Base-by-base conservation (phyloP, 163 green algal genomes). In the Scenedesmus sp. region DNA sequence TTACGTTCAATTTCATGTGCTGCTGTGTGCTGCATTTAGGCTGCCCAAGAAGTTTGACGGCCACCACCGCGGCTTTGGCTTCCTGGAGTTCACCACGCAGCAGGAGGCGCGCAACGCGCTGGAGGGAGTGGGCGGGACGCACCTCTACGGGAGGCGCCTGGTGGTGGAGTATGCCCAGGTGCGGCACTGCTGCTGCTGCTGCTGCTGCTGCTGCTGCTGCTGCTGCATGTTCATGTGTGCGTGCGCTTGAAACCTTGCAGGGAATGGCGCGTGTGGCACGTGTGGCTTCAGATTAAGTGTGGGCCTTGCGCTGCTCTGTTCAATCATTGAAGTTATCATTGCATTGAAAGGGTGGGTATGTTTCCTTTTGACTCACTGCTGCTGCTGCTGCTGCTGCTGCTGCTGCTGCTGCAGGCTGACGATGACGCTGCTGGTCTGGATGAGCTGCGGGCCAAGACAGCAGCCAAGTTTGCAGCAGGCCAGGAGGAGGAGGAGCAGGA, bases 21-120 rank as follows among this genome's bases (percentile, higher is more conserved):
- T 20, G 62, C 62, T 20, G 9, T 20, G 10, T 20, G 62, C 62
- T 70, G 62, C 62, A 23, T 20, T 64, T 64, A 64, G 98, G 79
- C 92, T 99, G 91, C 98, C 98, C 12, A 97, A 98, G 90, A 99
- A 99, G 95, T 99, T 99, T 93, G 98, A 99, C 93, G 98, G 98
- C 91, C 95, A 76, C n/a, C 98, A 99, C 94, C 95, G 98, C 34
- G 98, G 98, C 52, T 99, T 99, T 95, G 98, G 96, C 0, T 99
- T 99, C 90, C 94, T 99, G n/a, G 98, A 99, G 90, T 99, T 99
- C 93, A 95, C 97, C 5, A 98, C 96, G 7, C 97, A 97, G 93
- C 96, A 99, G 91, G 98, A 99, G 94, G 97, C 95, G 0, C 60
- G 52, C 8, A 96, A 95, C 82, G 95, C 95, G 5, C 46, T 96